Base-by-base conservation (phyloP, 2,329 filamentous ascomycete species). In the Fusarium verrucosum region DNA sequence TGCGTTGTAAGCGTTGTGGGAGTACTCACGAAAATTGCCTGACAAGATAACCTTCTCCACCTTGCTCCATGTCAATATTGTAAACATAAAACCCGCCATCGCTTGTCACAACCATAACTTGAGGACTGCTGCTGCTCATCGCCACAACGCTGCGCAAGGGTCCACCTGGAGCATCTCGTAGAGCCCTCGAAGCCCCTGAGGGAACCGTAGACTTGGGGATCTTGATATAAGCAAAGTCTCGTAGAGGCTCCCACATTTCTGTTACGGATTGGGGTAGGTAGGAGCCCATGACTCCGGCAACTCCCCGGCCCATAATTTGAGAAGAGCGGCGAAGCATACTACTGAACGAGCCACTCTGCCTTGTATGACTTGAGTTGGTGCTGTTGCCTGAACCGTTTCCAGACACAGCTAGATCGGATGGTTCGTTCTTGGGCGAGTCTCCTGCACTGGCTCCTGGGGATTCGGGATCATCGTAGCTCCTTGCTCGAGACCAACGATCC, bases 61-160 rank as follows among this genome's bases (percentile, higher is more conserved):
- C 95, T 62, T 92, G 91, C 70, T 96, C 94, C 81, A 99, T 87
- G 75, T 99, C 94, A 51, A 99, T 93, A 66, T 92, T 94, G 78
- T 94, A 99, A 26, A 98, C 90, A 70, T 95, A 97, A 73, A 97
- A 98, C 22, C 90, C 90, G 10, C 95, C 95, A 75, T 99, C 95
- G 70, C 91, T 97, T 0, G 95, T 99, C 14, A 97, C 94, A 1
- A 98, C 92, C 94, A 99, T 98, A 44, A 99, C 92, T 72, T 98
- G 94, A 1, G 95, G 95, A 23, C 91, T 94, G 74, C 89, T 96
- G 72, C 90, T 95, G 74, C 92, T 97, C 89, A 99, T 96, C 10
- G 95, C 94, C 38, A 99, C 95, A n/a, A 99, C 94, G 67, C 92
- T 97, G 66, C 91, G 85, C 36, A 96, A 78, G 0, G 92, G 89